Evolutionary conservation across 345 rosid species (phyloP).

Genomic region (Rhodamnia rubescens): DNA sequence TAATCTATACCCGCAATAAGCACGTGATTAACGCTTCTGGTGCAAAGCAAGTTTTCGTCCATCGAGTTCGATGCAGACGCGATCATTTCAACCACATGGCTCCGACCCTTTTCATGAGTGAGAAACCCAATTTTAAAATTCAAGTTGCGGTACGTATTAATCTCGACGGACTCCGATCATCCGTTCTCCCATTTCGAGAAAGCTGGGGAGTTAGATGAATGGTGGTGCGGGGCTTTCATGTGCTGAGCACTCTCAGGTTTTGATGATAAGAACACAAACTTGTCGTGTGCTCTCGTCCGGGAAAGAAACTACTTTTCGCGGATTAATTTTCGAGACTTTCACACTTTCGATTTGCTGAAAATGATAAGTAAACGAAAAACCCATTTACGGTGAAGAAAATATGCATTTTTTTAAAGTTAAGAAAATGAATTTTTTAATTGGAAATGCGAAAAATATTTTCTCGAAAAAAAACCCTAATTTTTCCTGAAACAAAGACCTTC

Average conservation of each 20-base stretch:
- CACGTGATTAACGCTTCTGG: background rate
- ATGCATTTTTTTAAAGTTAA: background rate
- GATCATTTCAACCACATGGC: background rate
- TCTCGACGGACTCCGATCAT: background rate
- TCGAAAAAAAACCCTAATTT: background rate
- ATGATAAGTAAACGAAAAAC: too few species aligned
- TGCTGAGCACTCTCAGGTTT: background rate
- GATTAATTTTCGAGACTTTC: too few species aligned
- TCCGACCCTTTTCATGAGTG: background rate
- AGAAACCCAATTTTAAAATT: background rate
- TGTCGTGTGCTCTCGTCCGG: too few species aligned
- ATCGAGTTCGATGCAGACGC: background rate
- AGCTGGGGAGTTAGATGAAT: background rate
- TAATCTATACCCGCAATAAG: background rate
- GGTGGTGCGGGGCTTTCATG: background rate
- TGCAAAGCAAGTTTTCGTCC: background rate
- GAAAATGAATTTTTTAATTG: background rate
- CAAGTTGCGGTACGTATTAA: background rate
- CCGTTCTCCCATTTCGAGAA: background rate
- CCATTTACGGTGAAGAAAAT: background rate
- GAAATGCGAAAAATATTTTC: background rate
- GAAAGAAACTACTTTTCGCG: too few species aligned
- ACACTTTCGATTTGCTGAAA: too few species aligned
- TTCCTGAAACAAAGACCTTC: background rate
- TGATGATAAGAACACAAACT: too few species aligned